Evolutionary conservation across 257 asterid species (phyloP).

Genomic region (Henckelia pumila): DNA sequence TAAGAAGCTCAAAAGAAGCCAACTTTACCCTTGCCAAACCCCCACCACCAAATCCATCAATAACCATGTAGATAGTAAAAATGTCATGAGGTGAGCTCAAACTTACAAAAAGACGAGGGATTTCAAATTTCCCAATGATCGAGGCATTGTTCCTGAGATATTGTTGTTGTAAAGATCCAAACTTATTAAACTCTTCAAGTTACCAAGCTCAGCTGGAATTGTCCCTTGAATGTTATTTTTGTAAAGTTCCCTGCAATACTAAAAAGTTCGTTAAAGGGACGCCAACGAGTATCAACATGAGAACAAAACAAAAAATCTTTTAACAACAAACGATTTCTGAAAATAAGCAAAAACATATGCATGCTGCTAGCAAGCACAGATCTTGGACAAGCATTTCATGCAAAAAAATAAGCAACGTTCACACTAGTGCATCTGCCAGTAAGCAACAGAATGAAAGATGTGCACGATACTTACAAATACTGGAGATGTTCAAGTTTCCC

Average conservation of each 20-base stretch:
- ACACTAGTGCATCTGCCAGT: neutral
- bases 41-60: neutral
- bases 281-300: neutral
- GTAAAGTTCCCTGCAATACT: conserved; percentile 70
- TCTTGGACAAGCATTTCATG: neutral
- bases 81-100: conserved; percentile 2
- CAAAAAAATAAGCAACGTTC: neutral
- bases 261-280: conserved; percentile 11
- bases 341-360: neutral
- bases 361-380: conserved; percentile 1
- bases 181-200: conserved; percentile 70
- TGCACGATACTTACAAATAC: conserved; percentile 47
- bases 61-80: neutral
- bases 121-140: conserved; percentile 62
- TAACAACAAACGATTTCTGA: neutral
- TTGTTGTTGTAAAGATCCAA: conserved; percentile 84
- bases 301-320: conserved; percentile 7
- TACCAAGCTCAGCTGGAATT: conserved; percentile 69
- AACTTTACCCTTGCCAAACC: neutral
- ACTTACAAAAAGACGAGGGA: conserved; percentile 77
- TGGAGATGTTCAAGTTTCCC: conserved; percentile 52
- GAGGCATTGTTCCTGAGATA: conserved; percentile 61
- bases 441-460: conserved; percentile 12
- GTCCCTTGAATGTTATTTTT: conserved; percentile 67
- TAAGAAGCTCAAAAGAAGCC: neutral